Evolutionary conservation across 768 basidiomycete genomes (phyloP).

Genomic region (Heimioporus sp.): DNA sequence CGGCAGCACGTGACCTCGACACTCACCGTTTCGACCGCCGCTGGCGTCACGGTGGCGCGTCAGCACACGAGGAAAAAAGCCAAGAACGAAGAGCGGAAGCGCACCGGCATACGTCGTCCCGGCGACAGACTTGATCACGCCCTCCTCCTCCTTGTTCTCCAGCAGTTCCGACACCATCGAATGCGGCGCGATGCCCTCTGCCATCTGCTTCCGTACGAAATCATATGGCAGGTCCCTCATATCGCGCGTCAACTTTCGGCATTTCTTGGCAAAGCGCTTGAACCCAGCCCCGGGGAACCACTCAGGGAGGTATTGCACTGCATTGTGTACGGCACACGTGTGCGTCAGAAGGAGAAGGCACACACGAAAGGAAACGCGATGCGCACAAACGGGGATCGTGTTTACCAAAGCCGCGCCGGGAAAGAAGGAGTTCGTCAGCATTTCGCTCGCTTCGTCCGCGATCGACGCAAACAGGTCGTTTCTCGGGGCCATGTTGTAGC

Average conservation of each 20-base stretch:
- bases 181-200: constrained; percentile 14
- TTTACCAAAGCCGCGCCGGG: constrained; percentile 34
- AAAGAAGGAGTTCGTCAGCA: constrained; percentile 25
- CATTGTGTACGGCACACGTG: too few species aligned
- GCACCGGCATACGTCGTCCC: constrained; percentile 32
- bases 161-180: constrained; percentile 23
- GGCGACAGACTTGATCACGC: constrained; percentile 28
- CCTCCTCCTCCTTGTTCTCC: constrained; percentile 25
- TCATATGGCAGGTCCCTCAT: constrained; percentile 15
- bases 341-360: background rate
- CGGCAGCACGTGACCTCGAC: too few species aligned
- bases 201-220: constrained; percentile 20
- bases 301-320: constrained; percentile 26
- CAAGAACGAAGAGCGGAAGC: background rate
- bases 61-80: background rate
- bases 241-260: constrained; percentile 16
- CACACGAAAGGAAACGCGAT: too few species aligned
- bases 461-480: constrained; percentile 32
- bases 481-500: constrained; percentile 31
- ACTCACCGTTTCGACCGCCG: constrained; percentile 22
- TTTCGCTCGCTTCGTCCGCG: constrained; percentile 30
- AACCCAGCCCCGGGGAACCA: constrained; percentile 34
- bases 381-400: constrained; percentile 28
- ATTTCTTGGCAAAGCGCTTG: constrained; percentile 17
- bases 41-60: constrained; percentile 5